Conservation (phyloP, 768 basidiomycete genomes). For the Suillus ampliporus region DNA sequence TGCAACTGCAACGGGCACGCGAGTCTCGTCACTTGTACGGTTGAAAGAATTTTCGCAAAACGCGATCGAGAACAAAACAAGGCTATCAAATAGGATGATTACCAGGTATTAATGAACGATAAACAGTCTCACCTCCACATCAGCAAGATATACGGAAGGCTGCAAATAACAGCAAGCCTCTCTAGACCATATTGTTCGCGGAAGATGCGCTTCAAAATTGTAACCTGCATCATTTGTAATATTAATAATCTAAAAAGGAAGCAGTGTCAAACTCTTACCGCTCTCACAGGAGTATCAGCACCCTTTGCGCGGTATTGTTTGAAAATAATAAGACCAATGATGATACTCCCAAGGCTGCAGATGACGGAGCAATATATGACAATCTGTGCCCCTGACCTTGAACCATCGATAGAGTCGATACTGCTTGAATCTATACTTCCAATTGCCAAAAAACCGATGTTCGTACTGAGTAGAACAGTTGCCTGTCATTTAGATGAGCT, state of each 20-base stretch:
- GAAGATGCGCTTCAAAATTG: constrained; percentile 33
- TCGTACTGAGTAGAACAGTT: constrained; percentile 34
- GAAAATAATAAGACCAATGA: constrained; percentile 33
- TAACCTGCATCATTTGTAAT: constrained; percentile 20
- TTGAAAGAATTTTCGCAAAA: constrained; percentile 40
- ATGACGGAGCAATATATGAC: constrained; percentile 35
- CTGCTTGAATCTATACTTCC: constrained; percentile 9
- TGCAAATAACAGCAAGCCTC: constrained; percentile 45
- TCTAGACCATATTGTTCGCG: constrained; percentile 37
- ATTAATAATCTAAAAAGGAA: constrained; percentile 3
- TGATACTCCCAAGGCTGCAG: constrained; percentile 35
- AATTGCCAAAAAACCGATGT: constrained; percentile 31
- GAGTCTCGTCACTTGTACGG: too few species aligned
- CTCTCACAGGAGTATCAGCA: constrained; percentile 36
- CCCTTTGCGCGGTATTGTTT: constrained; percentile 40
- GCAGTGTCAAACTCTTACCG: constrained; percentile 20
- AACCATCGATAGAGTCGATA: constrained; percentile 4
- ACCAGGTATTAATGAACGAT: not conserved
- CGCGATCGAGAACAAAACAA: constrained; percentile 40
- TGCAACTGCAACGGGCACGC: constrained; percentile 29
- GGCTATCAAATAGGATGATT: constrained; percentile 23
- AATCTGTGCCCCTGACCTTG: constrained; percentile 29
- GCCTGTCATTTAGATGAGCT: constrained; percentile 22
- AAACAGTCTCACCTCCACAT: constrained; percentile 42
- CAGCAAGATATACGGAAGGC: constrained; percentile 46